Base-by-base conservation (phyloP, 2,329 filamentous ascomycete species). In the Pyrenophora tritici-repentis region DNA sequence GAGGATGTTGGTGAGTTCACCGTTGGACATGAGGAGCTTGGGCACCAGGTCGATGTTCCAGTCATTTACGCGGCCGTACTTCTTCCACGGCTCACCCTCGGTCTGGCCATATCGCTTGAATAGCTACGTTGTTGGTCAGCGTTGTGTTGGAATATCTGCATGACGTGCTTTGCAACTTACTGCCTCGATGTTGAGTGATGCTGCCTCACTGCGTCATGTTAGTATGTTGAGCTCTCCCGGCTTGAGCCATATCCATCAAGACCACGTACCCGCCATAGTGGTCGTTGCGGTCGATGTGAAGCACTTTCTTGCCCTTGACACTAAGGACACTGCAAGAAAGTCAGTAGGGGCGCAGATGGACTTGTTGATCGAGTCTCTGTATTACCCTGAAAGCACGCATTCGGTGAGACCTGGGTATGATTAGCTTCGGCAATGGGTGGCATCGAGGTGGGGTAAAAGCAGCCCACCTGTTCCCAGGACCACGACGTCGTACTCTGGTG, bases 41-140 rank as follows among this genome's bases (percentile, higher is more conserved):
- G 94, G 93, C 41, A 99, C 92, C 56, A 99, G 84, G 74, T 99
- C 95, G 77, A 99, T 95, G 82, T 97, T 97, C 94, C 94, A 99
- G 83, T 97, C 93, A 79, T 97, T 97, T 74, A 87, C 82, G 54
- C 94, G 89, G 67, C 93, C 93, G 76, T 97, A 97, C 78, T 96
- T 92, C 82, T 95, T 93, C 94, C 94, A 97, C 62, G 93, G 92
- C 81, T 97, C 90, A 72, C 91, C 87, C 53, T 79, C 75, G 73
- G 86, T 90, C 81, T 94, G 94, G 75, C 90, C 90, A 76, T 96
- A 95, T 76, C 92, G 95, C 81, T 94, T 96, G 85, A 96, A 97
- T 67, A 99, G 89, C 91, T 95, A 62, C 22, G 1, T 10, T 16
- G 24, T 41, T 24, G 38, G 68, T 83, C 57, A 82, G 78, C 18